Evolutionary conservation across 2,329 filamentous ascomycete species (phyloP), one percentile per base, ranked within the genome.

Genomic region (Tolypocladium sp.): DNA sequence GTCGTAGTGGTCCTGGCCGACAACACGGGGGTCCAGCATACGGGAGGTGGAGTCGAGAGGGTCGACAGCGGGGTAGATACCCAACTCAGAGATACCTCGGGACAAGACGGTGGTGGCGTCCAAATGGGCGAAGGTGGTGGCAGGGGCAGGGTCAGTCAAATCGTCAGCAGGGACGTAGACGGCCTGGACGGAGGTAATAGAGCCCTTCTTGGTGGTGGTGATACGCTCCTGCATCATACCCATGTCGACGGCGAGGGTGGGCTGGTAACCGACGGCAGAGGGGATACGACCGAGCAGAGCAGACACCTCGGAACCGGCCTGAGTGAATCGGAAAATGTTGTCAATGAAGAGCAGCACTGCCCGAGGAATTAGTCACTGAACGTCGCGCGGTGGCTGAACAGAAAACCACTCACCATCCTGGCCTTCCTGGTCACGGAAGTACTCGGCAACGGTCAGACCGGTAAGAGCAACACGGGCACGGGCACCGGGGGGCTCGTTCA

Each of bases 301-400:
- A 83, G 93, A 97, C 87, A 99, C 94, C 83, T 99, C 94, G 73
- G 94, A 97, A 92, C 94, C 94, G 78, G 94, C 94, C 83, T 97
- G 93, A 68, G 93, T 97, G 87, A 97, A 97, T 75, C 94, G 90
- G 91, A 97, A 97, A 82, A 99, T 97, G 87, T 99, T 99, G 89
- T 99, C 94, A 79, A 97, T 97, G 86, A 97, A 97, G 79, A 97
- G 92, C 76, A 97, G 85, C 86, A 97, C 91, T 89, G 61, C 7
- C 40, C 12, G 17, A 49, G 6, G 49, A 7, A 42, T 64, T 59
- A 62, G 60, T 46, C 13, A 35, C 35, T 17, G 9, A 37, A 27
- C 22, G 17, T 40, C 22, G 56, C 57, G 12, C 25, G 41, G 35
- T 8, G 56, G 27, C 55, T 42, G 10, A 37, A 51, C 57, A 37